phyloP scores from a whole-genome alignment of 2,329 filamentous ascomycete species.

The Leptographium wingfieldii region DNA sequence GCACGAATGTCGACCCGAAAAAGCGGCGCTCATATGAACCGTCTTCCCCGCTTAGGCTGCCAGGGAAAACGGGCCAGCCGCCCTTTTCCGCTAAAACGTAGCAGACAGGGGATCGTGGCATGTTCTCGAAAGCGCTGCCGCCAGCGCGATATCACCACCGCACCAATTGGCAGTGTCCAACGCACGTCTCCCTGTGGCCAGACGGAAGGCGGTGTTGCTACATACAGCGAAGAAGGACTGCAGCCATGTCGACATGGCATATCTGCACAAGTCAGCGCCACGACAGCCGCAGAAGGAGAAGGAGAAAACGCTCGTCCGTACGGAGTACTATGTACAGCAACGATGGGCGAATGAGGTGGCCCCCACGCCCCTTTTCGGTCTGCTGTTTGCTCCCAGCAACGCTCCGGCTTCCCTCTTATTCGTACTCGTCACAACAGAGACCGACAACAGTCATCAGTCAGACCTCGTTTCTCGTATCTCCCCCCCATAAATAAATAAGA shows the following conservation, averaged over 20 bases:
- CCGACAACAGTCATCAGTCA: neutral
- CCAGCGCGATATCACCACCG: neutral
- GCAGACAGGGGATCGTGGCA: neutral
- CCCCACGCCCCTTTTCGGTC: neutral
- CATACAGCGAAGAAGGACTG: no score
- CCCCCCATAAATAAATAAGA: neutral
- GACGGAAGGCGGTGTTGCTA: no score
- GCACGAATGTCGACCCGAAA: neutral
- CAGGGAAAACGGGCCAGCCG: neutral
- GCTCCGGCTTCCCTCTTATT: neutral
- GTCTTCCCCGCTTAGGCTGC: no score
- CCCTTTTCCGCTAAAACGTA: neutral
- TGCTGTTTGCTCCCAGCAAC: neutral
- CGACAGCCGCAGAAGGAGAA: neutral
- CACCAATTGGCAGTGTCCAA: neutral
- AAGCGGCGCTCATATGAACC: neutral
- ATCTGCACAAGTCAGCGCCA: neutral
- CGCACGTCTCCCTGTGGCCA: neutral
- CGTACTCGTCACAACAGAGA: neutral
- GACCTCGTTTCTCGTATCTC: neutral
- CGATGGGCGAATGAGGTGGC: neutral
- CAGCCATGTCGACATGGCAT: neutral
- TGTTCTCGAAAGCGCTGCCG: neutral
- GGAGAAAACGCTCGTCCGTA: neutral
- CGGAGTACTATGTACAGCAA: no score